Conservation (phyloP, 805 yeast genomes). For the Vanderwaltozyma tropicalis region DNA sequence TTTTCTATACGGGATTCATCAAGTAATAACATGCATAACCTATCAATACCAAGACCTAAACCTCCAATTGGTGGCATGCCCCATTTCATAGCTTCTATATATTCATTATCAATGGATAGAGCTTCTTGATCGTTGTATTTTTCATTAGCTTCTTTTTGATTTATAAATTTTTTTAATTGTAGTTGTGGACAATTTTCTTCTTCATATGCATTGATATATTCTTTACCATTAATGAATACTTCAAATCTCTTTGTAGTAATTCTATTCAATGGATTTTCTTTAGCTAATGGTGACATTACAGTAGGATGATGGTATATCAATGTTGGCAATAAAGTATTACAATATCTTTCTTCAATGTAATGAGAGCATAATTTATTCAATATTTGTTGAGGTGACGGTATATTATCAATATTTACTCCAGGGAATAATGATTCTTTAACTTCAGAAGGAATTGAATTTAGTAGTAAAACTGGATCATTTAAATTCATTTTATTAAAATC, state of each 20-base stretch:
- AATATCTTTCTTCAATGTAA: slow-evolving; percentile 52
- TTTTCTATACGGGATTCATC: slow-evolving; percentile 58
- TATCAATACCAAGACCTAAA: slow-evolving; percentile 91
- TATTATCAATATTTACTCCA: not conserved
- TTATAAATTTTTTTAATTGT: slow-evolving; percentile 53
- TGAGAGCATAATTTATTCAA: slow-evolving; percentile 52
- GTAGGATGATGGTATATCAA: slow-evolving; percentile 79
- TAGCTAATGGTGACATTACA: slow-evolving; percentile 78
- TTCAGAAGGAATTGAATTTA: slow-evolving; percentile 7
- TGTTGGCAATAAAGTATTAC: slow-evolving; percentile 44
- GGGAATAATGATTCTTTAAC: slow-evolving; percentile 2
- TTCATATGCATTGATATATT: slow-evolving; percentile 87
- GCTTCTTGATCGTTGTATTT: slow-evolving; percentile 49
- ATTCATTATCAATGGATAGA: slow-evolving; percentile 60
- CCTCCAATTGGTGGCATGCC: slow-evolving; percentile 98
- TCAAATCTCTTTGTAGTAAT: slow-evolving; percentile 65
- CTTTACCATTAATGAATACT: slow-evolving; percentile 67
- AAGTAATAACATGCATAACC: slow-evolving; percentile 71
- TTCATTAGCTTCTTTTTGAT: slow-evolving; percentile 43
- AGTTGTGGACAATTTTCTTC: slow-evolving; percentile 83
- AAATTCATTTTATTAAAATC: slow-evolving; percentile 27
- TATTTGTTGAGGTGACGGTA: slow-evolving; percentile 43
- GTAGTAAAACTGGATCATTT: slow-evolving; percentile 14
- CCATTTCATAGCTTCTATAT: slow-evolving; percentile 70
- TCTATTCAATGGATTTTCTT: slow-evolving; percentile 37